phyloP scores from a whole-genome alignment of 2,329 filamentous ascomycete genomes.

The Paraconiothyrium brasiliense region DNA sequence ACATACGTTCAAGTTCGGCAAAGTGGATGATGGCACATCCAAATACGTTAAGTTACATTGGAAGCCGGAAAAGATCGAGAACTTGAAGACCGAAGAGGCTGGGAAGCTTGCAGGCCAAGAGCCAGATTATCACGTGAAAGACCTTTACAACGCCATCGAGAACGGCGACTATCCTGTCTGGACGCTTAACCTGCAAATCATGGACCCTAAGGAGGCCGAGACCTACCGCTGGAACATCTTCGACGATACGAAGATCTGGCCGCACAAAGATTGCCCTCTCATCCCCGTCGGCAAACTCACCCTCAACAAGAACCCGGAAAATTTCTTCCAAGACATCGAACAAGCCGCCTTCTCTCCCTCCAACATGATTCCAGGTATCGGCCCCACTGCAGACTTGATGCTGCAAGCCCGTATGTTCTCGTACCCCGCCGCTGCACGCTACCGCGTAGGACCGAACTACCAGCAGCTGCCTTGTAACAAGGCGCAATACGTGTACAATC shows the following conservation, averaged over 20 bases:
- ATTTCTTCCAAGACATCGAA: conserved; percentile 76
- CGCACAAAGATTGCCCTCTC: conserved; percentile 60
- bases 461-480: conserved; percentile 55
- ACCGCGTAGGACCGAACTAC: conserved; percentile 60
- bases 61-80: conserved; percentile 58
- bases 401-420: conserved; percentile 70
- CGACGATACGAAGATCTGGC: conserved; percentile 67
- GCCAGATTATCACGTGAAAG: conserved; percentile 50
- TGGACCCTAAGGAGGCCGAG: conserved; percentile 62
- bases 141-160: conserved; percentile 58
- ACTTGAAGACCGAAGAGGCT: conserved; percentile 55
- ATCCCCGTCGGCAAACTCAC: conserved; percentile 61
- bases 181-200: conserved; percentile 65
- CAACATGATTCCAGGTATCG: conserved; percentile 71
- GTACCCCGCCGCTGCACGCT: conserved; percentile 66
- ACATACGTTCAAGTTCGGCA: conserved; percentile 55
- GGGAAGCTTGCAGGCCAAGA: conserved; percentile 45
- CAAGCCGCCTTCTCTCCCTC: conserved; percentile 73
- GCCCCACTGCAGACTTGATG: conserved; percentile 69
- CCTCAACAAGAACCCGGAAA: conserved; percentile 64
- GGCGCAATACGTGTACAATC: conserved; percentile 39
- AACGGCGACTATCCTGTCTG: conserved; percentile 59
- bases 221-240: conserved; percentile 61
- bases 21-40: conserved; percentile 55
- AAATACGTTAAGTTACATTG: conserved; percentile 63